Percentiles rank a stretch among this genome's conserved stretches.
Conservation (phyloP, 352 stramenopile species). For the Stramenopiles sp. region DNA sequence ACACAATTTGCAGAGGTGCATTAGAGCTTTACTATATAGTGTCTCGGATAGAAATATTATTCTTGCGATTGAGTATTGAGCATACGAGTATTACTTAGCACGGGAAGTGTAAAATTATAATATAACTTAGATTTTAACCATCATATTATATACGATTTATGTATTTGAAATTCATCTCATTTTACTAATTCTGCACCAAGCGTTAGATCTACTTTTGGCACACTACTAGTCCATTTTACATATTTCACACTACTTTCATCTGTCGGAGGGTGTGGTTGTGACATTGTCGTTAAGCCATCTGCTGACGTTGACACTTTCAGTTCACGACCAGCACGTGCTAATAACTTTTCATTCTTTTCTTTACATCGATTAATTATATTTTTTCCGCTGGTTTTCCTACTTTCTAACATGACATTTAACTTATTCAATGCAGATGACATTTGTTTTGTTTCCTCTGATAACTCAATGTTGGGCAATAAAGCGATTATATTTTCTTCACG, state of each 20-base stretch:
- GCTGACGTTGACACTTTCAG: conserved; percentile 1
- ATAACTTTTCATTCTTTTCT: not conserved
- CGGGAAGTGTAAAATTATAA: no score
- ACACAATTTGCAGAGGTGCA: no score
- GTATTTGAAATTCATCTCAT: not conserved
- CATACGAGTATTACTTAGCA: no score
- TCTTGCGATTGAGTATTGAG: no score
- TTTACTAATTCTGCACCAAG: not conserved
- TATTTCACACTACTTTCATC: not conserved
- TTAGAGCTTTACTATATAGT: no score
- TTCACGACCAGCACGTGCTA: not conserved
- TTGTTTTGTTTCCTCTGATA: not conserved
- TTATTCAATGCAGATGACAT: not conserved
- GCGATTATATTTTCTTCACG: not conserved
- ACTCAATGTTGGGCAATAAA: not conserved
- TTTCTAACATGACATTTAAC: not conserved
- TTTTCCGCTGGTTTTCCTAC: not conserved
- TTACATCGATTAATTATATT: not conserved
- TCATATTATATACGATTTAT: not conserved
- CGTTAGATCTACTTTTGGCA: not conserved
- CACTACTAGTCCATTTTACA: not conserved
- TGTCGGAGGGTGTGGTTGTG: not conserved
- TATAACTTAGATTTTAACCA: no score
- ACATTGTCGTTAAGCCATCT: not conserved
- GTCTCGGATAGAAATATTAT: no score